Evolutionary conservation across 1,284 basidiomycete genomes (phyloP), one percentile per base, ranked within the genome.

Genomic region (Puccinia polysora): DNA sequence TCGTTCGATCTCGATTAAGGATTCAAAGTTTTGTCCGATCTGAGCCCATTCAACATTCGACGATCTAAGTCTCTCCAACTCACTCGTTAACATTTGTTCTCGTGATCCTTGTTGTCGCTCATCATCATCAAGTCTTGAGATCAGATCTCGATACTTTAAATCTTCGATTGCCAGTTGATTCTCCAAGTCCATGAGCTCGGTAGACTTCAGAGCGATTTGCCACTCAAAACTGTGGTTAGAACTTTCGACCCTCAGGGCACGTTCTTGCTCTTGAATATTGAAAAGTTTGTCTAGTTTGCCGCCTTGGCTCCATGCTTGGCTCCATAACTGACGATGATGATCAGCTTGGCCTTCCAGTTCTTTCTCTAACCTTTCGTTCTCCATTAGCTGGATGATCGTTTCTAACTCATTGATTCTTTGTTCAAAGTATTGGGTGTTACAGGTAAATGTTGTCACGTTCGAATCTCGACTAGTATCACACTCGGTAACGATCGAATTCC

Each of bases 101-200:
- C 36, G 25, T 0, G 47, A 34, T 4, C 25, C 30, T 12, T 12
- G 23, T 6, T 59, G 56, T 40, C 20, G 36, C 43, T 59, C 36
- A 32, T 58, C 15, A 8, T 58, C 30, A 36, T 58, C 40, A 12
- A 59, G 23, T 25, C 4, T 30, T 28, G 43, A 8, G 23, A 45
- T 18, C 47, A 47, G 34, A 32, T 63, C 28, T 28, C 14, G 38
- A 45, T 2, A 30, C 20, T 45, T 38, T 4, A 45, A 30, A 1
- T 63, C 60, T 63, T 49, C 47, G 60, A 63, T 63, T 8, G 40
- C n/a, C 2, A 63, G 30, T 25, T 63, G 60, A 20, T 63, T 63
- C 18, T 63, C 60, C 14, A 47, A 28, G 18, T 63, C 25, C 23
- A 30, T 45, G 7, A 63, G 28, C n/a, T 63, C 30, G 14, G 45